Evolutionary conservation across 2,329 filamentous ascomycete species (phyloP).

Genomic region (Penicillium olsonii): DNA sequence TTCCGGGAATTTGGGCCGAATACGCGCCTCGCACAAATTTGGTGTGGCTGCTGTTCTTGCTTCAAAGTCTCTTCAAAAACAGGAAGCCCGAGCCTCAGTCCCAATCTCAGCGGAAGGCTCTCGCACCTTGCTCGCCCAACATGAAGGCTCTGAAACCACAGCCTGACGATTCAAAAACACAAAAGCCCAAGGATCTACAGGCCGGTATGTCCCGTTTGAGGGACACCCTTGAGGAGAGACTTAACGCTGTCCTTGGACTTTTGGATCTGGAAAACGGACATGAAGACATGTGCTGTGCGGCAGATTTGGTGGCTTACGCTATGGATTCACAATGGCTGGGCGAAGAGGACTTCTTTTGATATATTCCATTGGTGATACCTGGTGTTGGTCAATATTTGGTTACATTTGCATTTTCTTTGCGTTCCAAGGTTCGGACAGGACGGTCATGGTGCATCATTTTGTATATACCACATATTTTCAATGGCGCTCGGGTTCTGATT

Average conservation of each 20-base stretch:
- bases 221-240: slow-evolving; percentile 33
- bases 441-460: not conserved
- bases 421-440: not conserved
- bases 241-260: slow-evolving; percentile 36
- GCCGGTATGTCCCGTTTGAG: slow-evolving; percentile 27
- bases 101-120: slow-evolving; percentile 28
- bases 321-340: slow-evolving; percentile 45
- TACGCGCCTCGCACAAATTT: slow-evolving; percentile 64
- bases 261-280: slow-evolving; percentile 41
- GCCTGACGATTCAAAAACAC: slow-evolving; percentile 2
- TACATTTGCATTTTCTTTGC: not conserved
- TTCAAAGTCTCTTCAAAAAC: slow-evolving; percentile 56
- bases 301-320: slow-evolving; percentile 46
- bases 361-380: not conserved
- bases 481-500: no score
- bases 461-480: not conserved
- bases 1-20: slow-evolving; percentile 51
- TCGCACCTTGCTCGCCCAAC: slow-evolving; percentile 37
- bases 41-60: slow-evolving; percentile 64
- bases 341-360: slow-evolving; percentile 41
- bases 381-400: not conserved
- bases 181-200: slow-evolving; percentile 12
- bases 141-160: slow-evolving; percentile 17
- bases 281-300: slow-evolving; percentile 45
- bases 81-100: slow-evolving; percentile 23